Percentiles rank a stretch among this genome's conserved stretches.
Evolutionary conservation across 2,329 filamentous ascomycete genomes (phyloP).

Genomic region (Sclerotinia glacialis): DNA sequence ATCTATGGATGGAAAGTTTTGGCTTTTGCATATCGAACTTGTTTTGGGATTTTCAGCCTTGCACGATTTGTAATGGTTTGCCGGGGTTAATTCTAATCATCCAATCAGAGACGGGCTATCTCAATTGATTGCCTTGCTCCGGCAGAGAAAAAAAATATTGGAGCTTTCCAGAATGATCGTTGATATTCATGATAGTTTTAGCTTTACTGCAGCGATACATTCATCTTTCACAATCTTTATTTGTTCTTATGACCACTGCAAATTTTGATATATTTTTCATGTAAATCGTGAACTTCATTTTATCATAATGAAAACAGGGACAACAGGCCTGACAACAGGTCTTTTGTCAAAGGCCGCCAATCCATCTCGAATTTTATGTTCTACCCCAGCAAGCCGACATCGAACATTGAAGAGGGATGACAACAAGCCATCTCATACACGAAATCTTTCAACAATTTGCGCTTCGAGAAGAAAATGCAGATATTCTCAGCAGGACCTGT

Average conservation of each 20-base stretch:
- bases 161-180: slow-evolving; percentile 24
- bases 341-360: slow-evolving; percentile 38
- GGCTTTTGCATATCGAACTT: not conserved
- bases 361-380: slow-evolving; percentile 34
- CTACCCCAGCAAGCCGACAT: slow-evolving; percentile 32
- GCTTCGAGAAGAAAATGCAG: not conserved
- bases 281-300: not conserved
- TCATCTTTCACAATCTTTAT: slow-evolving; percentile 5
- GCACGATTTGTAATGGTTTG: slow-evolving; percentile 14
- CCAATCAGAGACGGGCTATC: slow-evolving; percentile 17
- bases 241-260: not conserved
- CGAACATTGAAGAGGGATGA: slow-evolving; percentile 26
- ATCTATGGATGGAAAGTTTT: not conserved
- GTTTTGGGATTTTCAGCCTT: slow-evolving; percentile 7
- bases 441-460: slow-evolving; percentile 22
- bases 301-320: slow-evolving; percentile 37
- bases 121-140: slow-evolving; percentile 8
- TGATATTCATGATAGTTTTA: slow-evolving; percentile 12
- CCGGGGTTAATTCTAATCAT: not conserved
- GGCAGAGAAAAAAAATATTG: slow-evolving; percentile 20
- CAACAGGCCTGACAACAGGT: slow-evolving; percentile 36
- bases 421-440: slow-evolving; percentile 28
- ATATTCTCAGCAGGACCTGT: not conserved
- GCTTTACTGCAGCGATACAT: slow-evolving; percentile 14
- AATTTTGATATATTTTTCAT: not conserved